phyloP scores from a whole-genome alignment of 2,329 filamentous ascomycete species.

The Colletotrichum truncatum region DNA sequence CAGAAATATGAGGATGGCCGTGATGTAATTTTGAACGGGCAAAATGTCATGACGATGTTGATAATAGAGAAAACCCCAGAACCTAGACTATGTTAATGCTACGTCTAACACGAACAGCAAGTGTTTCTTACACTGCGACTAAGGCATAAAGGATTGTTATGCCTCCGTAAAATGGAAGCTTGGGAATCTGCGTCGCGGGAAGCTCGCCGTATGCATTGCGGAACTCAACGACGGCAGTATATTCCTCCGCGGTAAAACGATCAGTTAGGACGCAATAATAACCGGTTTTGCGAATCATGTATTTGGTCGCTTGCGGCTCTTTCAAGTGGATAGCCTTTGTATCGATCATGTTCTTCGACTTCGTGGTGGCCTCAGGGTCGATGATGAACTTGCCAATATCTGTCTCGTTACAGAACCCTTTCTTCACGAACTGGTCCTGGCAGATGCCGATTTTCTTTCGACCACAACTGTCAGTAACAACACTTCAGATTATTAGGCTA shows the following conservation, averaged over 20 bases:
- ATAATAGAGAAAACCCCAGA: constrained; percentile 96
- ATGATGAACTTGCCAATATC: constrained; percentile 88
- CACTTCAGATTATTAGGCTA: background rate
- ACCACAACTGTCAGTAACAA: constrained; percentile 41
- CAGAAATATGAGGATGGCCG: constrained; percentile 92
- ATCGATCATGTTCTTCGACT: constrained; percentile 76
- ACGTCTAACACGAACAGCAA: background rate
- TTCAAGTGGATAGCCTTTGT: constrained; percentile 87
- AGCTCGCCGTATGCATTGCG: constrained; percentile 97
- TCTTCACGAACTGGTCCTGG: constrained; percentile 73
- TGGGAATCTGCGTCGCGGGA: constrained; percentile 93
- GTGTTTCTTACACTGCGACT: constrained; percentile 68
- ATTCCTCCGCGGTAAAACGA: constrained; percentile 73
- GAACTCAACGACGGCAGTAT: constrained; percentile 86
- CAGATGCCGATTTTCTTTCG: constrained; percentile 69
- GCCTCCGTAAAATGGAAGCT: constrained; percentile 95
- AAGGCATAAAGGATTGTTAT: constrained; percentile 94
- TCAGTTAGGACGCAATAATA: constrained; percentile 94
- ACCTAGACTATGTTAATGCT: constrained; percentile 54
- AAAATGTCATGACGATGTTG: constrained; percentile 92
- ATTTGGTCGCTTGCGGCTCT: constrained; percentile 77
- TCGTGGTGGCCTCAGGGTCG: constrained; percentile 76
- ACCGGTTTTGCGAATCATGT: constrained; percentile 87
- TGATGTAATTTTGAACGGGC: constrained; percentile 98
- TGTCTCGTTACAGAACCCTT: constrained; percentile 77